Evolutionary conservation across 2,329 filamentous ascomycete genomes (phyloP).

Genomic region (Paecilomyces sp.): DNA sequence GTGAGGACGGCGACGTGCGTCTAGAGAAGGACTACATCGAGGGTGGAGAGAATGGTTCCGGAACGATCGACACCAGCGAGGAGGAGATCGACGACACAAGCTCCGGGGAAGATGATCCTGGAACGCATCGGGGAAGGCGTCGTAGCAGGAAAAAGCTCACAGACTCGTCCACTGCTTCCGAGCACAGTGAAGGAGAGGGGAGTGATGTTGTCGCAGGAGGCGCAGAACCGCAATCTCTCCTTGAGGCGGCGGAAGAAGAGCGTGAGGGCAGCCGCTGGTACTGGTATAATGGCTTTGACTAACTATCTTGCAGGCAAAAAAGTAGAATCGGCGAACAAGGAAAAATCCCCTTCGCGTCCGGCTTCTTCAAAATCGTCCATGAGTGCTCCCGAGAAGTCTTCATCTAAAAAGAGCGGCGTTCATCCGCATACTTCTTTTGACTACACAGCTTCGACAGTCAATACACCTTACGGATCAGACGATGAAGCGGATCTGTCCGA

Average conservation of each 20-base stretch:
- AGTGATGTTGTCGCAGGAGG: constrained; percentile 25
- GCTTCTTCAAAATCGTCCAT: constrained; percentile 54
- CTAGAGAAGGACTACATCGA: constrained; percentile 65
- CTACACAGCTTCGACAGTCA: constrained; percentile 50
- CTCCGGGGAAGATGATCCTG: constrained; percentile 60
- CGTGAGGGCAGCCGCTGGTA: constrained; percentile 46
- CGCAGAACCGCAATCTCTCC: constrained; percentile 50
- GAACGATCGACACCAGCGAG: constrained; percentile 61
- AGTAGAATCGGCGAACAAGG: constrained; percentile 51
- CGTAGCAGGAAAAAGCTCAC: constrained; percentile 20
- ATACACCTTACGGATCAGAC: constrained; percentile 69
- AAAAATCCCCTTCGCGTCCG: constrained; percentile 59
- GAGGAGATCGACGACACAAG: constrained; percentile 43
- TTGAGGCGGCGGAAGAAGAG: constrained; percentile 72
- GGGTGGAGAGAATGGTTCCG: constrained; percentile 50
- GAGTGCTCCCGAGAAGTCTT: constrained; percentile 47
- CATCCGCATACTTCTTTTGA: constrained; percentile 86
- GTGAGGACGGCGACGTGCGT: constrained; percentile 47
- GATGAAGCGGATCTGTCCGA: constrained; percentile 78
- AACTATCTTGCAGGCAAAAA: constrained; percentile 39
- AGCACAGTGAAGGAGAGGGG: constrained; percentile 30
- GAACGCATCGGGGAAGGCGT: constrained; percentile 30
- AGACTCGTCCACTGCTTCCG: constrained; percentile 19
- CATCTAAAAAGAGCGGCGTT: constrained; percentile 46
- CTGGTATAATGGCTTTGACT: background rate